These are phyloP conservation scores for Pezicula carpinea DNA, from an alignment of 2,329 filamentous ascomycete species.

Conservation along the genomic window DNA sequence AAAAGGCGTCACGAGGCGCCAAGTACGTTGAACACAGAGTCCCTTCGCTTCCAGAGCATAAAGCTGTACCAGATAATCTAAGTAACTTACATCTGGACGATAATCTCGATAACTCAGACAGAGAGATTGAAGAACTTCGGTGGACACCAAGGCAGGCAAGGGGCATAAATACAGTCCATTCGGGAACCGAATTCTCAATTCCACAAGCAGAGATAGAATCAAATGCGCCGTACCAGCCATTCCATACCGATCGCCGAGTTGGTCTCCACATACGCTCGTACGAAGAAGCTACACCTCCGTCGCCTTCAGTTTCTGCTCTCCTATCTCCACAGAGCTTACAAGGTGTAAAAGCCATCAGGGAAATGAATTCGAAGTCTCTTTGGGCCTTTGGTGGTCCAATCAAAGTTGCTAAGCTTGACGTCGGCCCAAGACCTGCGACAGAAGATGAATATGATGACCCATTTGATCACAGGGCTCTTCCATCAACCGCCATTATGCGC, in stretches of 20 bases:
- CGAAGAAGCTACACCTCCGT: slow-evolving; percentile 10
- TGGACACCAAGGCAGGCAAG: slow-evolving; percentile 33
- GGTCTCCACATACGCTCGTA: slow-evolving; percentile 62
- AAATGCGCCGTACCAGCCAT: slow-evolving; percentile 91
- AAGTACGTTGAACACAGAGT: slow-evolving; percentile 55
- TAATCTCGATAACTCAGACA: slow-evolving; percentile 24
- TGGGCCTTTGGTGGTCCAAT: slow-evolving; percentile 62
- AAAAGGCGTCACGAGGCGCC: slow-evolving; percentile 44
- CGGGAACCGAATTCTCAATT: slow-evolving; percentile 53
- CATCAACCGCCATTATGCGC: slow-evolving; percentile 60
- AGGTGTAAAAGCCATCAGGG: slow-evolving; percentile 9
- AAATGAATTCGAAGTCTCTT: slow-evolving; percentile 13
- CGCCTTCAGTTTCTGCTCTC: slow-evolving; percentile 21
- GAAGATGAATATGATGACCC: slow-evolving; percentile 47
- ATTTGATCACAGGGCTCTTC: slow-evolving; percentile 53
- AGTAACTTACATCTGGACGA: slow-evolving; percentile 46
- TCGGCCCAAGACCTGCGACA: slow-evolving; percentile 40
- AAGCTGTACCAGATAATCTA: slow-evolving; percentile 51
- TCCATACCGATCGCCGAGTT: slow-evolving; percentile 86
- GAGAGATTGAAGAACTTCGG: slow-evolving; percentile 23
- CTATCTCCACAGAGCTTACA: slow-evolving; percentile 27
- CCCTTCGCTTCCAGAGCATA: slow-evolving; percentile 55
- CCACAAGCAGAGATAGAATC: slow-evolving; percentile 88
- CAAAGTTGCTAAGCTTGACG: slow-evolving; percentile 44
- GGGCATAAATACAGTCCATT: slow-evolving; percentile 35